These are phyloP conservation scores for Cymbopogon citratus DNA, from an alignment of 176 grass and related monocot genomes.

Conservation along the genomic window DNA sequence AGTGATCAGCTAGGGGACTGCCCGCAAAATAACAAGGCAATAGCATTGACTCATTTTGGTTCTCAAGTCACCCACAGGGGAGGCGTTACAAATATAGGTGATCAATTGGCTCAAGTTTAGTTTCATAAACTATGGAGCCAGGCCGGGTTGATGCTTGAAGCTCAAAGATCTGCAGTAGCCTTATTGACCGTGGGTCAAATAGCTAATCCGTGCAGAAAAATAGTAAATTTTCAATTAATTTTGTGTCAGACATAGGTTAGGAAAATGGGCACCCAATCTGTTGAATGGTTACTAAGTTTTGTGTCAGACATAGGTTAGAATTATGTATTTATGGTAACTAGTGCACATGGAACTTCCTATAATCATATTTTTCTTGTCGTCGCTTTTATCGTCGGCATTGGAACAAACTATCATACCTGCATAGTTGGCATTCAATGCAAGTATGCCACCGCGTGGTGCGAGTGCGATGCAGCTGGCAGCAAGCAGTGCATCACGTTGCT, in stretches of 20 bases:
- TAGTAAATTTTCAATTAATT: neutral
- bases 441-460: neutral
- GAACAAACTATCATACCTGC: neutral
- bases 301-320: no score
- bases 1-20: neutral
- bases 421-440: neutral
- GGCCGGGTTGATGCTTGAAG: neutral
- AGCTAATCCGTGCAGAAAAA: neutral
- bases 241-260: neutral
- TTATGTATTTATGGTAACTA: neutral
- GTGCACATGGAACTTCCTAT: neutral
- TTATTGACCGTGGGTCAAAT: neutral
- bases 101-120: constrained; percentile 2
- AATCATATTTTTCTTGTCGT: neutral
- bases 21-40: neutral
- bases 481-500: neutral
- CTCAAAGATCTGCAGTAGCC: neutral
- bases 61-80: neutral
- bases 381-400: neutral
- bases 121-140: neutral
- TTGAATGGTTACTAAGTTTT: neutral
- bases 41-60: neutral
- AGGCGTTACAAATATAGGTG: neutral
- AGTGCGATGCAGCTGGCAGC: neutral
- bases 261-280: neutral